Evolutionary conservation across 768 basidiomycete species (phyloP).

Genomic region (Auriscalpium microsporum): DNA sequence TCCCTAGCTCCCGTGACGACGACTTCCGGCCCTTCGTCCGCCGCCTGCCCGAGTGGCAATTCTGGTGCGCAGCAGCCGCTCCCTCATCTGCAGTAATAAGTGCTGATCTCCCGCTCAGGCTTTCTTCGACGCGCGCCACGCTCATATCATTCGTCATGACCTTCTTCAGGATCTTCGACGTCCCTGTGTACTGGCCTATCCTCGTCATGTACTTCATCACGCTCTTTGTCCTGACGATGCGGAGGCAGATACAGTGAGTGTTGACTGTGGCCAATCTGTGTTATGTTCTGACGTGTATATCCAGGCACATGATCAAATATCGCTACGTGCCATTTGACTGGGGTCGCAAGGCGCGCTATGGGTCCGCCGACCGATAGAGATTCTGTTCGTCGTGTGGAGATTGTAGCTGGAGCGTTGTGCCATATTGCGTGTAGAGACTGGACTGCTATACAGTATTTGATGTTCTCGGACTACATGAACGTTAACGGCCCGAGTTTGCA

Average conservation of each 20-base stretch:
- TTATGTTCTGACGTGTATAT: not conserved
- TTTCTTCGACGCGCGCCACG: conserved; percentile 84
- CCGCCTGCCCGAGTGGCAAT: conserved; percentile 93
- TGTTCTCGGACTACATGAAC: too few species aligned
- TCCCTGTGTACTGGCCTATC: conserved; percentile 99
- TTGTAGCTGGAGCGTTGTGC: too few species aligned
- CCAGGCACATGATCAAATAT: conserved; percentile 99
- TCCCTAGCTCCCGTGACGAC: conserved; percentile 73
- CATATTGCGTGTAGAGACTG: too few species aligned
- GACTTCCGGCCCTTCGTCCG: conserved; percentile 97
- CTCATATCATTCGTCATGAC: conserved; percentile 76
- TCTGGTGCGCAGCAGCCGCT: conserved; percentile 47
- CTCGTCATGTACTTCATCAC: conserved; percentile 95
- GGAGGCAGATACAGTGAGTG: conserved; percentile 88
- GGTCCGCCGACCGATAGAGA: conserved; percentile 38
- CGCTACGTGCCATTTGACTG: conserved; percentile 95
- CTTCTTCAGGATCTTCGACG: conserved; percentile 78
- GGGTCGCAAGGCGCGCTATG: conserved; percentile 87
- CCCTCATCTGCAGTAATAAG: not conserved
- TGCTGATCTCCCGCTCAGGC: conserved; percentile 38
- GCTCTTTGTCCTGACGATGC: conserved; percentile 91
- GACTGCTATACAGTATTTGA: too few species aligned
- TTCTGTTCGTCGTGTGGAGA: not conserved
- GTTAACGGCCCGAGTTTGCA: too few species aligned
- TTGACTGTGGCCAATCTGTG: not conserved